These are phyloP conservation scores for Rhinocladiella mackenziei DNA, from an alignment of 2,329 filamentous ascomycete genomes.

Conservation along the genomic window DNA sequence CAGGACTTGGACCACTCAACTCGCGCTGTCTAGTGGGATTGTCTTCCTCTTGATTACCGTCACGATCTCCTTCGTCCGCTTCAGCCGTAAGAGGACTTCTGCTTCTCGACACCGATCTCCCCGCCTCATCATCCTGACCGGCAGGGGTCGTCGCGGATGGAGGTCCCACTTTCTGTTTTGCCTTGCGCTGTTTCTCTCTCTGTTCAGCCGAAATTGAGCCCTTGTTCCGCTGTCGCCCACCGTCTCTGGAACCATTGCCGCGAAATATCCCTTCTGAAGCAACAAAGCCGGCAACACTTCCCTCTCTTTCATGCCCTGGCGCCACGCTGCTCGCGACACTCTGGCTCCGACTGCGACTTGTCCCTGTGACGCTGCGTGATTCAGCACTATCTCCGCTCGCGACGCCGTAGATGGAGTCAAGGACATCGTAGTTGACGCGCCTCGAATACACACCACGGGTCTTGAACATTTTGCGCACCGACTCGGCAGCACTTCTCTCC, in stretches of 20 bases:
- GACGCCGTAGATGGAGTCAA: slow-evolving; percentile 25
- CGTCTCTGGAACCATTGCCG: slow-evolving; percentile 10
- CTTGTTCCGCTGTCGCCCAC: slow-evolving; percentile 1
- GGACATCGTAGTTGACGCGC: slow-evolving; percentile 28
- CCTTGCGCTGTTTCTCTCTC: slow-evolving; percentile 11
- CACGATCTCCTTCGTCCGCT: not conserved
- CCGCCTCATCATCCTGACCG: not conserved
- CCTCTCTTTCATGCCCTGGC: slow-evolving; percentile 9
- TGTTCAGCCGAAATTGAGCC: slow-evolving; percentile 8
- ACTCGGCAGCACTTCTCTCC: slow-evolving; percentile 21
- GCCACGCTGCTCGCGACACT: slow-evolving; percentile 10
- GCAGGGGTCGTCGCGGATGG: not conserved
- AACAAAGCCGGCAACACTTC: slow-evolving; percentile 15
- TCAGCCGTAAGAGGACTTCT: slow-evolving; percentile 7
- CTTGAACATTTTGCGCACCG: slow-evolving; percentile 27
- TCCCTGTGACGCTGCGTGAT: slow-evolving; percentile 8
- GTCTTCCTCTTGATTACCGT: not conserved
- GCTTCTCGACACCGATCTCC: slow-evolving; percentile 10
- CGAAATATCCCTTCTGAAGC: slow-evolving; percentile 15
- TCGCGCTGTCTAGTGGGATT: not conserved
- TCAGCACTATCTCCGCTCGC: slow-evolving; percentile 12
- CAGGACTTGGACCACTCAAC: slow-evolving; percentile 6
- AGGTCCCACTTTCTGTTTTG: slow-evolving; percentile 2
- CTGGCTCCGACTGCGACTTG: slow-evolving; percentile 12
- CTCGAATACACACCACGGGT: slow-evolving; percentile 27